phyloP scores from a whole-genome alignment of 1,139 yeast species.

The Sugiyamaella neomexicana region DNA sequence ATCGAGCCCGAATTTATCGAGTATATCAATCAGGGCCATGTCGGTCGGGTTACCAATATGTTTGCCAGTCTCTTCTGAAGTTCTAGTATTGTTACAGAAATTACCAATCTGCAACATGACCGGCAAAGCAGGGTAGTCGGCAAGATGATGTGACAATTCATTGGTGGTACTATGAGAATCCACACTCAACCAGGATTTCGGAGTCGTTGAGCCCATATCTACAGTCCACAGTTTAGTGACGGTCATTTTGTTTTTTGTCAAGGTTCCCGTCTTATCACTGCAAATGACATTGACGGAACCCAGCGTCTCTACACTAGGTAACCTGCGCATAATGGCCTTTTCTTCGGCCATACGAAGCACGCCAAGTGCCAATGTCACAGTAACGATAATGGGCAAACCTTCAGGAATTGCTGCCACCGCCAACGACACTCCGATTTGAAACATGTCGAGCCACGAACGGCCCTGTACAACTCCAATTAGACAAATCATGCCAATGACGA shows the following conservation, averaged over 20 bases:
- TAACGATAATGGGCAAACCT: constrained; percentile 93
- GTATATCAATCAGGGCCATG: constrained; percentile 77
- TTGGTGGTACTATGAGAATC: constrained; percentile 20
- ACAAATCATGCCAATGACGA: constrained; percentile 83
- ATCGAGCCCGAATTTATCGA: constrained; percentile 66
- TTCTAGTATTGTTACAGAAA: constrained; percentile 72
- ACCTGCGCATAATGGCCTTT: constrained; percentile 86
- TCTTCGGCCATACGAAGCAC: constrained; percentile 93
- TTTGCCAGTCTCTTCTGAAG: constrained; percentile 65
- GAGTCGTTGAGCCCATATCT: constrained; percentile 50
- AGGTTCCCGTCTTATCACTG: constrained; percentile 92
- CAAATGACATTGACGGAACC: constrained; percentile 96
- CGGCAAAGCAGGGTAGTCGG: constrained; percentile 28
- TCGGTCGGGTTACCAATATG: constrained; percentile 93
- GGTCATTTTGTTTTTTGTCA: constrained; percentile 93
- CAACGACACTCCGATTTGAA: constrained; percentile 90
- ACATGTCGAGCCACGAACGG: constrained; percentile 93
- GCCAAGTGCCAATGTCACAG: constrained; percentile 92
- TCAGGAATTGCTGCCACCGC: constrained; percentile 99
- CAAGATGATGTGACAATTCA: constrained; percentile 11
- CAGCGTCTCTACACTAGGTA: constrained; percentile 93
- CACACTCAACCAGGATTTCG: constrained; percentile 29
- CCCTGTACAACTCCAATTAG: constrained; percentile 86
- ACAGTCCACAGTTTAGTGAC: constrained; percentile 83
- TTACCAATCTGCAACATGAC: constrained; percentile 64